Evolutionary conservation across 257 asterid species (phyloP).

Genomic region (Solanum dulcamara): DNA sequence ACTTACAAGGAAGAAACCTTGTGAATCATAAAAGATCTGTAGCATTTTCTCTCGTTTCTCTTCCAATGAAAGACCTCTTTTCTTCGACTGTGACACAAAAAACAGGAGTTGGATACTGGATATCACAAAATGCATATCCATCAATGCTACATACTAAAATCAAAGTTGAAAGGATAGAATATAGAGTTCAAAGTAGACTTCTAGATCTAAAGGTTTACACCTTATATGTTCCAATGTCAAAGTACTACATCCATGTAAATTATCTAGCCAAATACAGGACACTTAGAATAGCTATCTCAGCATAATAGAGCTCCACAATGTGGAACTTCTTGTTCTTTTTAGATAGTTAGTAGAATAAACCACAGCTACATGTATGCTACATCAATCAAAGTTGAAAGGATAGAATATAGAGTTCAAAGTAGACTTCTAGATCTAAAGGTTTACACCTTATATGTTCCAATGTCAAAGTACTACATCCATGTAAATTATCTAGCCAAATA

Average conservation of each 20-base stretch:
- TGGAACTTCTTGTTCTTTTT: background rate
- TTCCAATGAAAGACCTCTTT: conserved; percentile 90
- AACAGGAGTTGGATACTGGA: conserved; percentile 2
- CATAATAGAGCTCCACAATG: background rate
- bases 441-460: background rate
- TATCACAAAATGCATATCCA: background rate
- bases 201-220: background rate
- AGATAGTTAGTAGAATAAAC: background rate
- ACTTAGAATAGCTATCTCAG: background rate
- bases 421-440: background rate
- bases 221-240: background rate
- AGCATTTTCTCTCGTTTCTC: conserved; percentile 96
- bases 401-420: background rate
- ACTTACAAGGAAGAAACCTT: conserved; percentile 87
- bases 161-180: background rate
- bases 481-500: background rate
- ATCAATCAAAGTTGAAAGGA: background rate
- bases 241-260: background rate
- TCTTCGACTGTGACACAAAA: conserved; percentile 53
- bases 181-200: background rate
- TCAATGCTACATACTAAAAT: background rate
- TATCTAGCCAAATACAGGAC: background rate
- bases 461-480: background rate
- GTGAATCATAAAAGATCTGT: conserved; percentile 81
- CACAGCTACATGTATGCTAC: background rate